A percentile compares a stretch with the other conserved stretches of the same genome.
These are phyloP conservation scores for Penicillium verhagenii DNA, from an alignment of 495 filamentous ascomycete genomes.

Conservation along the genomic window DNA sequence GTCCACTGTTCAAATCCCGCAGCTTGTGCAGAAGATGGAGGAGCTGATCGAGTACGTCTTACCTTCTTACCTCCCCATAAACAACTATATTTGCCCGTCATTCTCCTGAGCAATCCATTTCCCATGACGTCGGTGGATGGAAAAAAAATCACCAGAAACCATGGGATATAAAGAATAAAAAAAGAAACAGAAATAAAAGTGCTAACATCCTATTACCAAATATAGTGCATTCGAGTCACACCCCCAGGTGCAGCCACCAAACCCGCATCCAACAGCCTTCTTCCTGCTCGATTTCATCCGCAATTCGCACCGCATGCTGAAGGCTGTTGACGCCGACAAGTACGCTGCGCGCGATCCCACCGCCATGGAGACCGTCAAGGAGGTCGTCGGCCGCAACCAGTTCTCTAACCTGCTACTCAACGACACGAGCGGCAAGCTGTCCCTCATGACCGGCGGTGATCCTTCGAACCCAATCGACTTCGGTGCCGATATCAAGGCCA, in stretches of 20 bases:
- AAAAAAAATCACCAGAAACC: neutral
- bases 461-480: constrained; percentile 27
- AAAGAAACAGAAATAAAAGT: too few relatives aligned
- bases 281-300: constrained; percentile 35
- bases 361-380: constrained; percentile 13
- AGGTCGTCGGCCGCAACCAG: constrained; percentile 30
- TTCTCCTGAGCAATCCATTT: neutral
- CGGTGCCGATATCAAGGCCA: constrained; percentile 26
- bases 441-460: constrained; percentile 21
- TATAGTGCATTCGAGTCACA: constrained; percentile 31
- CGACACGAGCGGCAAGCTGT: constrained; percentile 28
- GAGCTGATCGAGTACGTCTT: constrained; percentile 29
- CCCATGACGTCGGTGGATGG: neutral
- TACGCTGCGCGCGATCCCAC: constrained; percentile 21
- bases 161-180: too few relatives aligned
- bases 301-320: constrained; percentile 28
- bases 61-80: neutral
- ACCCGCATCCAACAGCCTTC: constrained; percentile 32
- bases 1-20: constrained; percentile 16
- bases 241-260: constrained; percentile 30
- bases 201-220: too few relatives aligned
- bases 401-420: constrained; percentile 29
- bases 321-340: constrained; percentile 25
- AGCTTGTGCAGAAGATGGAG: constrained; percentile 23
- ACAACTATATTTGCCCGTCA: neutral